Base-by-base conservation (phyloP, 495 filamentous ascomycete species). In the Xylaria grammica region DNA sequence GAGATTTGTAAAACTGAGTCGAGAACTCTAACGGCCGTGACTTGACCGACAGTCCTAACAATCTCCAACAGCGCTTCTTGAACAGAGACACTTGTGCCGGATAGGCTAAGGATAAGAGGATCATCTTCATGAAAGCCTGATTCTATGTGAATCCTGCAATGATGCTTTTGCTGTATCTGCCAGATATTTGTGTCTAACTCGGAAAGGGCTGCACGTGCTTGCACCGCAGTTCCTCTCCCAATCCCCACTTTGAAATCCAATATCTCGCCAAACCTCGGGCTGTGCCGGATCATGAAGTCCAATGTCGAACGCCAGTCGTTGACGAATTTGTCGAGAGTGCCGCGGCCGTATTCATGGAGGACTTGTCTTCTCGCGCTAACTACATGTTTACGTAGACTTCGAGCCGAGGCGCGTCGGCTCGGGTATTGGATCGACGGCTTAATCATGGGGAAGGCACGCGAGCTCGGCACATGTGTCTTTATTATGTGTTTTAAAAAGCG, bases 271-370 rank as follows among this genome's bases (percentile, higher is more conserved):
- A 65, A 54, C 4, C 68, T 56, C 19, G 20, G 67, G 7, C 67
- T 72, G 45, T 69, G 52, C 24, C 61, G 62, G 3, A 74, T 36
- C 71, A 74, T 68, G 17, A 72, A 59, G 24, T 66, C 57, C 32
- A 72, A 29, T 8, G 65, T 65, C 20, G 44, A 54, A 13, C 40
- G 57, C 66, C 65, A 66, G 29, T 29, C 13, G 17, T 11, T 58
- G 19, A 11, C 15, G 2, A 27, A 42, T 42, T 50, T 65, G 1
- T 40, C 50, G 30, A 49, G 22, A 11, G 22, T 15, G 15, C 65
- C 57, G 17, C 36, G 59, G 19, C 3, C 3, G 7, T 11, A 6
- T 1, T 67, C 65, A 53, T 63, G 48, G 22, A 68, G 0, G 7
- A 27, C 44, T 27, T 74, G 71, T 40, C 3, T 66, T 27, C 48